A percentile compares a stretch with the other conserved stretches of the same genome.
Evolutionary conservation across 2,329 filamentous ascomycete species (phyloP).

Genomic region (Fonsecaea monophora): DNA sequence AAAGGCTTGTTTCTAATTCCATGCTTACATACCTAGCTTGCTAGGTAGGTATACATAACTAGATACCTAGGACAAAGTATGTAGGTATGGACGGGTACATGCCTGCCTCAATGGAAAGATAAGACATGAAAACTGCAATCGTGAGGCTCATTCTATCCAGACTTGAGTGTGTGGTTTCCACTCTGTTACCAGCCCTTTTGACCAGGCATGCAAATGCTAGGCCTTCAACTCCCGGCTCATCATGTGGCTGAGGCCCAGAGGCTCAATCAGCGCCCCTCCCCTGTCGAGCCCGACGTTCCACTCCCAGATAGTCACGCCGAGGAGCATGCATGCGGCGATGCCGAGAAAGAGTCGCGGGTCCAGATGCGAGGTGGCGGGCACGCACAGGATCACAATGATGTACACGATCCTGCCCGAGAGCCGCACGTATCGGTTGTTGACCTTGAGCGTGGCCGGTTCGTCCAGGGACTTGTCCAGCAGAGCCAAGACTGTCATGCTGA

Average conservation of each 20-base stretch:
- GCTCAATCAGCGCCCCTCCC: conserved; percentile 11
- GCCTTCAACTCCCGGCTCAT: conserved; percentile 17
- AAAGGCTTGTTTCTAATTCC: too few relatives aligned
- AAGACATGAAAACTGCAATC: too few relatives aligned
- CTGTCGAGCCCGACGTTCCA: conserved; percentile 20
- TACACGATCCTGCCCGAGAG: conserved; percentile 4
- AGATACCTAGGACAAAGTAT: too few relatives aligned
- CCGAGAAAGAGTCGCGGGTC: conserved; percentile 6
- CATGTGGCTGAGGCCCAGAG: conserved; percentile 2
- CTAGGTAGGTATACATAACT: too few relatives aligned
- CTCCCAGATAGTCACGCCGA: conserved; percentile 11
- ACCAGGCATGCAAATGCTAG: background rate
- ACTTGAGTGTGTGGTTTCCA: too few relatives aligned
- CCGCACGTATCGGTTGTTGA: conserved; percentile 15
- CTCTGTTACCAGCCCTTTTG: too few relatives aligned
- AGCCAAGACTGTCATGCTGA: conserved; percentile 9
- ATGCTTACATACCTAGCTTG: too few relatives aligned
- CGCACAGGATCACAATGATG: conserved; percentile 2
- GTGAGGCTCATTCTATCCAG: too few relatives aligned
- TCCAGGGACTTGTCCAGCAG: conserved; percentile 10
- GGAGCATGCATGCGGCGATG: conserved; percentile 4
- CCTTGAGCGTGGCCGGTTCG: conserved; percentile 12
- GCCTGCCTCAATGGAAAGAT: too few relatives aligned
- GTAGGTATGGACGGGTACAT: too few relatives aligned
- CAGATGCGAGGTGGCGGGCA: conserved; percentile 1